phyloP scores from a whole-genome alignment of 257 asterid species.

The Solanum tarijense region DNA sequence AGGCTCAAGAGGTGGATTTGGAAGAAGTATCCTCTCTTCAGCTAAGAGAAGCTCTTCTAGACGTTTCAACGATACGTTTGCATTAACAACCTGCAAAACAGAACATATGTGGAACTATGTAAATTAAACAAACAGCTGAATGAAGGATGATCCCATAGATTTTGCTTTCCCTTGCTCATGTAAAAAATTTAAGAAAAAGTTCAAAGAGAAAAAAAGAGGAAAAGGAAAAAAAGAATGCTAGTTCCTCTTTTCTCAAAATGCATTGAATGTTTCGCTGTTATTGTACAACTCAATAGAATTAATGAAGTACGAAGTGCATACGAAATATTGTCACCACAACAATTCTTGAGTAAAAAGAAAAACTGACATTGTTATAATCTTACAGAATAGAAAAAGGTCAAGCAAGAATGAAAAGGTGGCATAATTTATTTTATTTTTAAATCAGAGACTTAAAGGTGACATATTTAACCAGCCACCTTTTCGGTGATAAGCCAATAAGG shows the following conservation, averaged over 20 bases:
- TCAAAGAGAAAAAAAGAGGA: background rate
- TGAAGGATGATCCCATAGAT: background rate
- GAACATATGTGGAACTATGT: background rate
- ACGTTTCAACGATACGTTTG: constrained; percentile 84
- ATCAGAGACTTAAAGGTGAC: background rate
- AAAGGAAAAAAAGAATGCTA: background rate
- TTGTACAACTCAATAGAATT: background rate
- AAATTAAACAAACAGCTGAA: background rate
- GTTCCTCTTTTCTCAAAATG: background rate
- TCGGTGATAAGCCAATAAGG: background rate
- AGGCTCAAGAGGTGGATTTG: constrained; percentile 74
- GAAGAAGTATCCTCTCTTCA: constrained; percentile 72
- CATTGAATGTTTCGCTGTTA: background rate
- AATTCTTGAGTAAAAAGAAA: background rate
- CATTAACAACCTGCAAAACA: constrained; percentile 67
- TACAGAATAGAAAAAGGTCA: background rate
- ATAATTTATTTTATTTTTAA: background rate
- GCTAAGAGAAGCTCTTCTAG: constrained; percentile 82
- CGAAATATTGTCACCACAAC: background rate
- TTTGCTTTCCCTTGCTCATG: background rate
- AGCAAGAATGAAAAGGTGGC: background rate
- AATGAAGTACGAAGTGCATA: background rate
- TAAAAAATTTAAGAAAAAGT: background rate
- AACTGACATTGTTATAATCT: background rate
- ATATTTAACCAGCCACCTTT: background rate